Evolutionary conservation across 2,329 filamentous ascomycete genomes (phyloP).

Genomic region (Aspergillus oerlinghausenensis): DNA sequence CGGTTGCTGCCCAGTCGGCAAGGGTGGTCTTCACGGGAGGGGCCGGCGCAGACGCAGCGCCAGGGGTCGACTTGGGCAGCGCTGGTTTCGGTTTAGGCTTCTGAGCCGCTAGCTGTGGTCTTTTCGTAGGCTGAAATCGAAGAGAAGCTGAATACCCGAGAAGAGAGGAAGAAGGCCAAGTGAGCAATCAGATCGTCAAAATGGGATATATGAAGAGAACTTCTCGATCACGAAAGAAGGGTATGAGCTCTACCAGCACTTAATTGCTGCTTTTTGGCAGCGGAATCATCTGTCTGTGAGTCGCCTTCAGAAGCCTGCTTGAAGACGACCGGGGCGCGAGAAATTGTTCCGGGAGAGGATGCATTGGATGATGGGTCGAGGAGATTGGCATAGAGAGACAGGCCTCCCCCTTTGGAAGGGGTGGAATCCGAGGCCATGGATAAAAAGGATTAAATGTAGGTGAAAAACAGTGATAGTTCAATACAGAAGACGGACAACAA

Average conservation of each 20-base stretch:
- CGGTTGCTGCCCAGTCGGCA: slow-evolving; percentile 73
- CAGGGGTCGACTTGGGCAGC: slow-evolving; percentile 47
- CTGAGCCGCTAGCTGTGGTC: slow-evolving; percentile 62
- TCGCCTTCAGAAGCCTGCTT: slow-evolving; percentile 51
- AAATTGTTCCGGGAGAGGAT: slow-evolving; percentile 59
- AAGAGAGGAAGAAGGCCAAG: slow-evolving; percentile 33
- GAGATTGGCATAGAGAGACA: slow-evolving; percentile 82
- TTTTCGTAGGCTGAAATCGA: slow-evolving; percentile 81
- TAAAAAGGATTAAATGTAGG: not conserved
- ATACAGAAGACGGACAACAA: not conserved
- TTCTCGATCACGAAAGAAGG: slow-evolving; percentile 24
- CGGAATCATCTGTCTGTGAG: slow-evolving; percentile 44
- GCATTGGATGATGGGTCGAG: slow-evolving; percentile 53
- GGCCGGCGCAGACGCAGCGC: slow-evolving; percentile 29
- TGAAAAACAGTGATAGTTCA: too few species aligned
- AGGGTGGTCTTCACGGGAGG: slow-evolving; percentile 62
- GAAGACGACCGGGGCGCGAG: slow-evolving; percentile 70
- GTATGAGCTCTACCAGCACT: slow-evolving; percentile 56
- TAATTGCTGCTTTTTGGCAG: slow-evolving; percentile 61
- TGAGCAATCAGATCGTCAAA: slow-evolving; percentile 42
- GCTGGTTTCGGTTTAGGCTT: slow-evolving; percentile 60
- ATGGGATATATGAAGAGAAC: slow-evolving; percentile 16
- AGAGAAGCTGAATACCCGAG: slow-evolving; percentile 53
- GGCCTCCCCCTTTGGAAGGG: slow-evolving; percentile 36
- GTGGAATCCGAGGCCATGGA: slow-evolving; percentile 29